These are phyloP conservation scores for Nicotiana noctiflora DNA, from an alignment of 257 asterid genomes.

Conservation along the genomic window DNA sequence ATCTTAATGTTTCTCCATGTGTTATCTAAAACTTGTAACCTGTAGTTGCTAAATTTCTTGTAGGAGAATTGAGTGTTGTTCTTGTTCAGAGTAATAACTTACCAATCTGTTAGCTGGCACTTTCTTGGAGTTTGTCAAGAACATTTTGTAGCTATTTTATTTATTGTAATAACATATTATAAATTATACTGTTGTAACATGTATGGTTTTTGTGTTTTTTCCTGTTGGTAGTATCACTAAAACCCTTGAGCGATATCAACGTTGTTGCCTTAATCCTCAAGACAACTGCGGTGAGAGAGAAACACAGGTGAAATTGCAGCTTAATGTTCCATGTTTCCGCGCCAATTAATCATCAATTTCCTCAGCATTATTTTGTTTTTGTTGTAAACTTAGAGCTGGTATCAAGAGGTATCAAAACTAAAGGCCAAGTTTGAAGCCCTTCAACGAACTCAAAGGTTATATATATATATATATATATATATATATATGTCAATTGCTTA, in stretches of 20 bases:
- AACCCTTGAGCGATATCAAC: conserved; percentile 88
- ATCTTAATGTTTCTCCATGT: background rate
- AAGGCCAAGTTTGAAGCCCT: conserved; percentile 83
- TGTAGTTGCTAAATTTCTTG: no score
- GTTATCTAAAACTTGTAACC: background rate
- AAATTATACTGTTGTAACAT: no score
- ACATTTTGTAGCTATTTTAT: no score
- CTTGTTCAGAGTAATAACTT: no score
- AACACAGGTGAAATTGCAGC: conserved; percentile 43
- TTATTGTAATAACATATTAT: no score
- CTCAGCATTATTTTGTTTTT: background rate
- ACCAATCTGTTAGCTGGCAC: no score
- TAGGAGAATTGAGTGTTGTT: no score
- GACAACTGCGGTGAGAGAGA: conserved; percentile 51
- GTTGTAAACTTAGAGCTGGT: conserved; percentile 57
- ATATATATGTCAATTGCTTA: background rate
- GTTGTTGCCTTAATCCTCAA: conserved; percentile 58
- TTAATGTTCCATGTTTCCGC: background rate
- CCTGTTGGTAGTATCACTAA: conserved; percentile 35
- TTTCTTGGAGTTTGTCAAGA: no score
- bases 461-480: no score
- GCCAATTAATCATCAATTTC: background rate
- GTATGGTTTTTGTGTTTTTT: background rate
- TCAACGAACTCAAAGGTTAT: conserved; percentile 79
- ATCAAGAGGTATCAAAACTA: conserved; percentile 68